phyloP scores from a whole-genome alignment of 805 yeast genomes.

The Vanderwaltozyma verrucispora region DNA sequence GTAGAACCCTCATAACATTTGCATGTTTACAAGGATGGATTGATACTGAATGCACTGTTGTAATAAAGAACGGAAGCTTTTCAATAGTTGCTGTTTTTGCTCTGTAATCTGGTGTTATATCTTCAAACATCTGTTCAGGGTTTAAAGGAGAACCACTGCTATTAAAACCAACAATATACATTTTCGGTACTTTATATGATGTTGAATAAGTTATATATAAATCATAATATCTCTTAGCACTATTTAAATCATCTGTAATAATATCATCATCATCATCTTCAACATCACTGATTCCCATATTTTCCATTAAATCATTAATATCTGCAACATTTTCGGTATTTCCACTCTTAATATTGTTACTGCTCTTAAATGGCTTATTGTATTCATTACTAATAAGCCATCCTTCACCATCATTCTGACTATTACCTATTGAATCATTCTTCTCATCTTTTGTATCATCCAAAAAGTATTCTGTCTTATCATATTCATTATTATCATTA shows the following conservation, averaged over 20 bases:
- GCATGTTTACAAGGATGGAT: constrained; percentile 97
- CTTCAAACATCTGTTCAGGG: constrained; percentile 90
- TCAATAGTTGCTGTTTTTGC: constrained; percentile 96
- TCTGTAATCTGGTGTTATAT: constrained; percentile 81
- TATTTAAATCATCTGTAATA: constrained; percentile 30
- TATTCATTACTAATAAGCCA: constrained; percentile 36
- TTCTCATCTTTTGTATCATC: constrained; percentile 18
- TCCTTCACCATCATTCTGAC: constrained; percentile 39
- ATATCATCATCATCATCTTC: constrained; percentile 34
- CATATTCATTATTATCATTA: constrained; percentile 26
- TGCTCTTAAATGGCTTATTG: constrained; percentile 6
- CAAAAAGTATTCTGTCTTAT: neutral
- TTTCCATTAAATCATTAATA: constrained; percentile 21
- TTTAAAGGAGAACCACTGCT: constrained; percentile 75
- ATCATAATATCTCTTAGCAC: constrained; percentile 63
- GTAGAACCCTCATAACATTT: constrained; percentile 80
- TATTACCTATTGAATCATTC: constrained; percentile 19
- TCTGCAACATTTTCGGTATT: constrained; percentile 2
- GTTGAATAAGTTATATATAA: constrained; percentile 88
- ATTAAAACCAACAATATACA: constrained; percentile 83
- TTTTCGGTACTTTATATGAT: constrained; percentile 89
- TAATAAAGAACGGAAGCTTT: constrained; percentile 70
- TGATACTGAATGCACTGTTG: constrained; percentile 57
- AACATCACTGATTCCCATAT: constrained; percentile 26
- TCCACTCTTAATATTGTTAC: neutral